phyloP scores from a whole-genome alignment of 2,329 filamentous ascomycete genomes.

The Claviceps sorghi region DNA sequence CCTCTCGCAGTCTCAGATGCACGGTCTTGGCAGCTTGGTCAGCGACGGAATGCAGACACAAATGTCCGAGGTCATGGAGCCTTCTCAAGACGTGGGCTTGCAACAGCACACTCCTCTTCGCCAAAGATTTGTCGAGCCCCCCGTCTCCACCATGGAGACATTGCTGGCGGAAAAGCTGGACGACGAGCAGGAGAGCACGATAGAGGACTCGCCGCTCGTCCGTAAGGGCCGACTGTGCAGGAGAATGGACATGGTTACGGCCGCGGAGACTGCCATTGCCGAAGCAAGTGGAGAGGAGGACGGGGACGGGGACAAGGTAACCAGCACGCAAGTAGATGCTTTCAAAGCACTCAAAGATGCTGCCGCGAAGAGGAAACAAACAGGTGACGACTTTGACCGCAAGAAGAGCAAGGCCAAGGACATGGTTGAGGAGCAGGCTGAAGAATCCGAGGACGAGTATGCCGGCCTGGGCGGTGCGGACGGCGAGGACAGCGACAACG shows the following conservation, averaged over 20 bases:
- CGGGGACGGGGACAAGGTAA: neutral
- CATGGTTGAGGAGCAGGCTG: conserved; percentile 83
- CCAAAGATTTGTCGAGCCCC: conserved; percentile 48
- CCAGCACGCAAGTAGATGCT: conserved; percentile 23
- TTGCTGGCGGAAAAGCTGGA: conserved; percentile 31
- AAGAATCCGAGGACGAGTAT: conserved; percentile 97
- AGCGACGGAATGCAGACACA: conserved; percentile 39
- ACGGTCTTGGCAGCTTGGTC: conserved; percentile 42
- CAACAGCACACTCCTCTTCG: conserved; percentile 57
- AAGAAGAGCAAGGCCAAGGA: conserved; percentile 77
- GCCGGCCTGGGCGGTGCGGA: conserved; percentile 81
- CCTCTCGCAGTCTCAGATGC: conserved; percentile 46
- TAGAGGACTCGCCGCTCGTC: conserved; percentile 50
- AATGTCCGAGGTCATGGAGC: conserved; percentile 54
- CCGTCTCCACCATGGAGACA: conserved; percentile 58
- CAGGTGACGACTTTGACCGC: conserved; percentile 53
- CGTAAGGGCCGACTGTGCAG: conserved; percentile 42
- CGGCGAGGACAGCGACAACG: conserved; percentile 72
- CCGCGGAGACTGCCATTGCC: neutral
- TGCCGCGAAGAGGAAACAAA: conserved; percentile 26
- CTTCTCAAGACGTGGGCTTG: conserved; percentile 71
- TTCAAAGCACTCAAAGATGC: conserved; percentile 60
- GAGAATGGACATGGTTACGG: conserved; percentile 18
- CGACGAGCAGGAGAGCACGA: conserved; percentile 19
- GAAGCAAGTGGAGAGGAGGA: neutral